These are phyloP conservation scores for Magnusiomyces paraingens DNA, from an alignment of 1,139 yeast species.

Conservation along the genomic window DNA sequence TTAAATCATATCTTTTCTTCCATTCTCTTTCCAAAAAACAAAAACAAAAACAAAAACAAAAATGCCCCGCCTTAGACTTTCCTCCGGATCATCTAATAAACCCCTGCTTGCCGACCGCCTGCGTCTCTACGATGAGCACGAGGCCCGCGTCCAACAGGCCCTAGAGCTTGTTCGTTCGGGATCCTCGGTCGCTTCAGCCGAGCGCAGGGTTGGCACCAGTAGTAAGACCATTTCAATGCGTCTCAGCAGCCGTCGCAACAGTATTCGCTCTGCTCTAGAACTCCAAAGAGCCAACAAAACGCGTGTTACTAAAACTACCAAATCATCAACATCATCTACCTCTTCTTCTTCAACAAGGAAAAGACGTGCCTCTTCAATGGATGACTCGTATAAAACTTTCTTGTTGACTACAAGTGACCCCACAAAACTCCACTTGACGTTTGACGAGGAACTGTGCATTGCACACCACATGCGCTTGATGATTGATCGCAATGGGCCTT, in stretches of 20 bases:
- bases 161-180: conserved; percentile 1
- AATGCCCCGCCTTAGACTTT: conserved; percentile 4
- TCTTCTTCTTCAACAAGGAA: neutral
- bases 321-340: neutral
- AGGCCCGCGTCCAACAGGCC: conserved; percentile 1
- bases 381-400: neutral
- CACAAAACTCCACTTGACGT: conserved; percentile 4
- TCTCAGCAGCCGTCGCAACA: neutral
- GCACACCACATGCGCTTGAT: neutral
- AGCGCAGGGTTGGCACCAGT: neutral
- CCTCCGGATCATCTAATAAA: neutral
- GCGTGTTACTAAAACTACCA: neutral
- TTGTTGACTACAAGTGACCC: conserved; percentile 2
- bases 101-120: conserved; percentile 1
- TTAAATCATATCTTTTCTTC: neutral
- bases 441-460: conserved; percentile 5
- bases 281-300: neutral
- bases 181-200: conserved; percentile 1
- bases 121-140: conserved; percentile 3
- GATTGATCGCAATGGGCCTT: conserved; percentile 3
- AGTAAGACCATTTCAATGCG: conserved; percentile 7
- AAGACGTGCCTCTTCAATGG: neutral
- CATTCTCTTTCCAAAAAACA: no score
- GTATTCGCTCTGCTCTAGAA: conserved; percentile 3
- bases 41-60: no score